Conservation (phyloP, 306 rosid genomes). For the Sindora glabra region DNA sequence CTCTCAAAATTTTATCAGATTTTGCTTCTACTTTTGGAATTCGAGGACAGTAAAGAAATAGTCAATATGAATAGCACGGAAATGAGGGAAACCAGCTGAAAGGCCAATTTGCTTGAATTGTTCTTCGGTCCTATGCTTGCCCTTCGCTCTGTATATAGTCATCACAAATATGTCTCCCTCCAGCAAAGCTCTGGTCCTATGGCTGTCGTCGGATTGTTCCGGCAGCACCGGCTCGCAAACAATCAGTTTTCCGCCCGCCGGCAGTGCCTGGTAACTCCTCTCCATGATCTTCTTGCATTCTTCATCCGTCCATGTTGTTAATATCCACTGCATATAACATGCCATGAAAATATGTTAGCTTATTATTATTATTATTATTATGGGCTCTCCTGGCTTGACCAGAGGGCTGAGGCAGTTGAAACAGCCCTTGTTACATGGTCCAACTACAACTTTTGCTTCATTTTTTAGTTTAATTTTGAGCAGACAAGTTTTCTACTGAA, state of each 20-base stretch:
- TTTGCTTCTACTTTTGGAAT: slow-evolving; percentile 60
- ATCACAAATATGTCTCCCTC: slow-evolving; percentile 80
- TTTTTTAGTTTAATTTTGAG: no score
- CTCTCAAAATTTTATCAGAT: no score
- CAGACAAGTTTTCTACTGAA: no score
- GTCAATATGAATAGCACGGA: slow-evolving; percentile 55
- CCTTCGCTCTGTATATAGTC: slow-evolving; percentile 74
- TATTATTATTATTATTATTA: no score
- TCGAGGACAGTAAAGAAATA: slow-evolving; percentile 58
- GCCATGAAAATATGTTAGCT: background rate
- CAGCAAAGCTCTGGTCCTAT: slow-evolving; percentile 62
- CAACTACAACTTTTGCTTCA: no score
- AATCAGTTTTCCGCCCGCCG: slow-evolving; percentile 70
- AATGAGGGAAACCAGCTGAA: slow-evolving; percentile 51
- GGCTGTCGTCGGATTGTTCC: slow-evolving; percentile 62
- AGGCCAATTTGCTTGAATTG: slow-evolving; percentile 47
- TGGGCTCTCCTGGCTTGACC: no score
- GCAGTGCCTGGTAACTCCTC: slow-evolving; percentile 69
- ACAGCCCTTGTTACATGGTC: no score
- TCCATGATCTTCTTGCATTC: slow-evolving; percentile 66
- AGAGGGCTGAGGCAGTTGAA: no score
- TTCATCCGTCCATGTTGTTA: slow-evolving; percentile 82
- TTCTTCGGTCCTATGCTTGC: slow-evolving; percentile 70
- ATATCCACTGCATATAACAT: slow-evolving; percentile 54
- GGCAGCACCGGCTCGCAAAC: slow-evolving; percentile 88